Evolutionary conservation across 495 filamentous ascomycete genomes (phyloP).

Genomic region (Arthonia radiata): DNA sequence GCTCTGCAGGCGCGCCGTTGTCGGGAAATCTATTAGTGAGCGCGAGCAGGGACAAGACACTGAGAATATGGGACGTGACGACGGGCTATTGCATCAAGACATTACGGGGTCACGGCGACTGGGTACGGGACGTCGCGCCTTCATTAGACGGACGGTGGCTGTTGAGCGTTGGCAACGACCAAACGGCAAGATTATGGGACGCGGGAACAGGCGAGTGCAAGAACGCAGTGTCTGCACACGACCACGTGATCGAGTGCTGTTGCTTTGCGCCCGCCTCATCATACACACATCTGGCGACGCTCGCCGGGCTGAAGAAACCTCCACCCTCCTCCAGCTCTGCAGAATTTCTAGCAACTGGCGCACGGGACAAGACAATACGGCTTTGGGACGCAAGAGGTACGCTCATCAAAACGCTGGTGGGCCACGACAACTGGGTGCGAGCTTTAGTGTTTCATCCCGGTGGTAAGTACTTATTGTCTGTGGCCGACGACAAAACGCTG

Average conservation of each 20-base stretch:
- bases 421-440: constrained; percentile 94
- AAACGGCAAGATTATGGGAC: constrained; percentile 70
- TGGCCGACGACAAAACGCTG: constrained; percentile 74
- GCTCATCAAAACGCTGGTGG: constrained; percentile 62
- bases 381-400: constrained; percentile 76
- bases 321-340: constrained; percentile 46
- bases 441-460: constrained; percentile 77
- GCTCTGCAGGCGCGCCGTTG: constrained; percentile 33
- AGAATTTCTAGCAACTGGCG: constrained; percentile 80
- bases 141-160: constrained; percentile 66
- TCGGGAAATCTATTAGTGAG: constrained; percentile 59
- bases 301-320: constrained; percentile 69
- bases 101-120: constrained; percentile 57
- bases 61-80: constrained; percentile 78
- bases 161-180: constrained; percentile 61
- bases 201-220: constrained; percentile 47
- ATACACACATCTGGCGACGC: constrained; percentile 48
- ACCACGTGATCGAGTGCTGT: constrained; percentile 75
- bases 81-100: constrained; percentile 84
- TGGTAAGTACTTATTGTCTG: constrained; percentile 73
- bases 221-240: constrained; percentile 64
- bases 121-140: constrained; percentile 69
- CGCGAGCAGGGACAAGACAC: constrained; percentile 56
- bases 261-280: constrained; percentile 60
- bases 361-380: constrained; percentile 74